Conservation (phyloP, 495 filamentous ascomycete species). For the Lasiosphaeriaceae sp. region DNA sequence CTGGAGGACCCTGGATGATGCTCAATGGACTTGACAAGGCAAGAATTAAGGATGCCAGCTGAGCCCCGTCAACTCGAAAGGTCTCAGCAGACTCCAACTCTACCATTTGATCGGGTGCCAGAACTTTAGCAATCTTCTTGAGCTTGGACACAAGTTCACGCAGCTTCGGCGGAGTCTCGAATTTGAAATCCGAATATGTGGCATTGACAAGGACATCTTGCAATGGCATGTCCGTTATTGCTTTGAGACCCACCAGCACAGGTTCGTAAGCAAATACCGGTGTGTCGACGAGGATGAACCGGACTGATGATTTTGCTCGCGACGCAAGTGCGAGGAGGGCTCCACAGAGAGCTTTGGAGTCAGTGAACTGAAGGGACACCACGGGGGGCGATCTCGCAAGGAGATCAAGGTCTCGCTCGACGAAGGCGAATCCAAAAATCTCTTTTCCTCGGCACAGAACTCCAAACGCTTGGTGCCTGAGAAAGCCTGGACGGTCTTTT, state of each 20-base stretch:
- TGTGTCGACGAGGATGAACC: slow-evolving; percentile 58
- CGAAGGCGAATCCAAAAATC: slow-evolving; percentile 58
- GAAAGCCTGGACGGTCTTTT: slow-evolving; percentile 42
- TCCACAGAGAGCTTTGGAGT: slow-evolving; percentile 29
- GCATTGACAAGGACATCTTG: slow-evolving; percentile 45
- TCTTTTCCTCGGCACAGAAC: slow-evolving; percentile 51
- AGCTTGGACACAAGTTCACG: not conserved
- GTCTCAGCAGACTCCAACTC: slow-evolving; percentile 2
- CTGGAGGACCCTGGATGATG: slow-evolving; percentile 74
- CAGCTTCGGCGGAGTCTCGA: not conserved
- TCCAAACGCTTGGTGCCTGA: slow-evolving; percentile 59
- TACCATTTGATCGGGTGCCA: not conserved
- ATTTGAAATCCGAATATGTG: not conserved
- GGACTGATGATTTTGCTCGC: slow-evolving; percentile 36
- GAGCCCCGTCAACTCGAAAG: slow-evolving; percentile 54
- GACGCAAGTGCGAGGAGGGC: slow-evolving; percentile 40
- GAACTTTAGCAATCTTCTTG: not conserved
- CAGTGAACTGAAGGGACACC: slow-evolving; percentile 50
- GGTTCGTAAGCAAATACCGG: slow-evolving; percentile 72
- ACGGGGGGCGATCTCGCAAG: slow-evolving; percentile 45
- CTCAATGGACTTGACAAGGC: slow-evolving; percentile 55
- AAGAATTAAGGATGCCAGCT: slow-evolving; percentile 52
- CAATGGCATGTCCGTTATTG: slow-evolving; percentile 50
- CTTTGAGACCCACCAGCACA: slow-evolving; percentile 57
- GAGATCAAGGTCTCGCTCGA: slow-evolving; percentile 55